phyloP scores from a whole-genome alignment of 306 rosid genomes.

The Inga leiocalycina region DNA sequence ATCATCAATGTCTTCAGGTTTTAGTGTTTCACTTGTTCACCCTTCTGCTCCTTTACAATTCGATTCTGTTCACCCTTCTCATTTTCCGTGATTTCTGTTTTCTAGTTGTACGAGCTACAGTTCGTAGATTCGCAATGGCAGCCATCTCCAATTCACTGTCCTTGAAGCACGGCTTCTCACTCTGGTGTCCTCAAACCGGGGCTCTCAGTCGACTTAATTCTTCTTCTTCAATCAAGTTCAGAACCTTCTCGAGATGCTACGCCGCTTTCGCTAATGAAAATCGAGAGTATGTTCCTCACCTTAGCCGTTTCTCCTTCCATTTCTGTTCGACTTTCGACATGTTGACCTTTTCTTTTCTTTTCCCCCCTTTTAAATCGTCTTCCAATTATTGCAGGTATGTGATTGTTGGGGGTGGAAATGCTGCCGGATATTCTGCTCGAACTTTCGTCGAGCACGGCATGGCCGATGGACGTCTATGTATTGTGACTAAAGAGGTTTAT shows the following conservation, averaged over 20 bases:
- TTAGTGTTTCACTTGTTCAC: constrained; percentile 34
- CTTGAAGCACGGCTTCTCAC: constrained; percentile 54
- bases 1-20: constrained; percentile 49
- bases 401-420: constrained; percentile 96
- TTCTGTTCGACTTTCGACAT: neutral
- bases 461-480: constrained; percentile 96
- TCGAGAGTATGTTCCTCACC: constrained; percentile 57
- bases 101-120: constrained; percentile 38
- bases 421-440: constrained; percentile 95
- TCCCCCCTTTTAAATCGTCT: neutral
- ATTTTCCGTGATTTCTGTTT: constrained; percentile 38
- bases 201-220: constrained; percentile 22
- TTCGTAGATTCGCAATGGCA: constrained; percentile 61
- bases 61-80: constrained; percentile 28
- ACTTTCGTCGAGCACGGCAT: constrained; percentile 89
- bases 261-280: constrained; percentile 77
- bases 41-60: constrained; percentile 6
- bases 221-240: constrained; percentile 45
- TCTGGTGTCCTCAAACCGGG: constrained; percentile 44
- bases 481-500: constrained; percentile 86
- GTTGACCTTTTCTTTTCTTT: neutral
- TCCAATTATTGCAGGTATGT: constrained; percentile 60
- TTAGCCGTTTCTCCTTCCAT: neutral
- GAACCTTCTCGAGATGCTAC: constrained; percentile 60
- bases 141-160: constrained; percentile 51